Percentiles rank a stretch among this genome's conserved stretches.
phyloP scores from a whole-genome alignment of 768 basidiomycete species.

The Pleurotus cornucopiae region DNA sequence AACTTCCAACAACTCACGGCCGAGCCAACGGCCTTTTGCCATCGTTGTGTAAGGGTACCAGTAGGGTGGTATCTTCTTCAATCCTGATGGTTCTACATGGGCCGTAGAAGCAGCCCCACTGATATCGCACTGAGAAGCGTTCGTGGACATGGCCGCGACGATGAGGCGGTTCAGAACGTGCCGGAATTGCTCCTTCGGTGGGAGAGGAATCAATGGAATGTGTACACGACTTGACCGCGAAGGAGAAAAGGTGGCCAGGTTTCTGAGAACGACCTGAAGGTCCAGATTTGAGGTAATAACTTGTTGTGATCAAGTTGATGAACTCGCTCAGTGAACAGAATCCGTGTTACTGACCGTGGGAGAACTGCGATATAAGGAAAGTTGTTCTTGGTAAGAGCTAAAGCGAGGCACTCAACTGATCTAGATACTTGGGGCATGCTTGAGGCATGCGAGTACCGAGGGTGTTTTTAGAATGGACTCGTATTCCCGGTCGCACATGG shows the following conservation, averaged over 20 bases:
- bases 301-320: no score
- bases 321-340: neutral
- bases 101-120: conserved; percentile 15
- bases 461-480: no score
- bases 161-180: conserved; percentile 53
- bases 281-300: neutral
- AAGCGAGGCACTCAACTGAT: no score
- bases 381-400: no score
- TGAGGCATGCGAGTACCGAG: no score
- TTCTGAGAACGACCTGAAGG: conserved; percentile 6
- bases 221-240: conserved; percentile 30
- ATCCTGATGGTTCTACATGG: conserved; percentile 30
- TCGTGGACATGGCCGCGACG: conserved; percentile 41
- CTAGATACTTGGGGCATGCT: no score
- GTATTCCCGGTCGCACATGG: no score
- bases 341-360: conserved; percentile 1
- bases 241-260: conserved; percentile 9
- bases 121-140: conserved; percentile 14
- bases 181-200: conserved; percentile 51
- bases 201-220: conserved; percentile 41
- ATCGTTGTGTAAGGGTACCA: conserved; percentile 93
- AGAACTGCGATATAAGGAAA: neutral
- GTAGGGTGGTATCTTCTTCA: conserved; percentile 83
- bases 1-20: conserved; percentile 83
- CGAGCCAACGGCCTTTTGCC: conserved; percentile 89